Evolutionary conservation across 148 eudicot genomes (phyloP).

Genomic region (Fagopyrum tataricum): DNA sequence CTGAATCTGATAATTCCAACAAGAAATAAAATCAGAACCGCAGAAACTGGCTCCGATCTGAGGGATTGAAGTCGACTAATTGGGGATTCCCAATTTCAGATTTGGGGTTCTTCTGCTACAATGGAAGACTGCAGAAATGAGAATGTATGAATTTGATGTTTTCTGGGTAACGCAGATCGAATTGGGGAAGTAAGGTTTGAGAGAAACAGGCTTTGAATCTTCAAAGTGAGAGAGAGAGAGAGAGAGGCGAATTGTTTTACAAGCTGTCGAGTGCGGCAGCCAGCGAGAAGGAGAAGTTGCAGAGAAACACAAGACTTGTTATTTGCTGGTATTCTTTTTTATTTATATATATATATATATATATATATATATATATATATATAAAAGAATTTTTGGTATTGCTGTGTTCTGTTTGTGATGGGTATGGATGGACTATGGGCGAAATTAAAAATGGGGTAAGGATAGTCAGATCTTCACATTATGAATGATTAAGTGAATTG

Average conservation of each 20-base stretch:
- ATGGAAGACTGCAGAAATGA: background rate
- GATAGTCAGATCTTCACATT: too few species aligned
- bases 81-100: background rate
- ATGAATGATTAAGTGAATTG: too few species aligned
- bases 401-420: too few species aligned
- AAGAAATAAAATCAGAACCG: background rate
- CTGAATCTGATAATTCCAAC: background rate
- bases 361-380: too few species aligned
- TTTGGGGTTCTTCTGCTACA: too few species aligned
- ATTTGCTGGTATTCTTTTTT: background rate
- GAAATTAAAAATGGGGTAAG: too few species aligned
- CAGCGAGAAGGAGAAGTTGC: conserved; percentile 13
- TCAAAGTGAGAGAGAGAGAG: background rate
- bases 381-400: too few species aligned
- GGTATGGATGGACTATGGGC: too few species aligned
- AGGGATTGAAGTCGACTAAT: background rate
- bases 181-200: background rate
- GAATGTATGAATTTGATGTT: background rate
- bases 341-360: too few species aligned
- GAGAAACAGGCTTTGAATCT: background rate
- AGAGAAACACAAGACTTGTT: background rate
- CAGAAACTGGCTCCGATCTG: background rate
- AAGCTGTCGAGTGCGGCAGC: conserved; percentile 8
- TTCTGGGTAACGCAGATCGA: background rate
- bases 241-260: background rate